Evolutionary conservation across 1,139 yeast genomes (phyloP).

Genomic region (Zygoascus sp.): DNA sequence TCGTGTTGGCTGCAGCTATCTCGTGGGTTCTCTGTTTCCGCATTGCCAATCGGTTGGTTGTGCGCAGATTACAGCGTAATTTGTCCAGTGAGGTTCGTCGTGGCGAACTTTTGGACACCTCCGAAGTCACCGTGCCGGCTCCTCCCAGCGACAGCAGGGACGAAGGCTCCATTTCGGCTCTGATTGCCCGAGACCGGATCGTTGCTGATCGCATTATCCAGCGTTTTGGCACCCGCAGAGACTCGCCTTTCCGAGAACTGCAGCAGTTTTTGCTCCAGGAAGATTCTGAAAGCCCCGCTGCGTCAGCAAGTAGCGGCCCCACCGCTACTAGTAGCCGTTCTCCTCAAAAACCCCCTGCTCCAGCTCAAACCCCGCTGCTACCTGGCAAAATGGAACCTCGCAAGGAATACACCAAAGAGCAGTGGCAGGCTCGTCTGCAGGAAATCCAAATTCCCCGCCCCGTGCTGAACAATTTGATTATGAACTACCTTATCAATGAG

Average conservation of each 20-base stretch:
- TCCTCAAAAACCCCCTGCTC: too few relatives aligned
- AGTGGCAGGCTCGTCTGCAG: slow-evolving; percentile 28
- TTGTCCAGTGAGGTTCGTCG: neutral
- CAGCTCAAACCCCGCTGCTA: too few relatives aligned
- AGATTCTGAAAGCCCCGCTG: neutral
- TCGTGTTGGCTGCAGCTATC: neutral
- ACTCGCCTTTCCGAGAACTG: slow-evolving; percentile 6
- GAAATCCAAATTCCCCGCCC: slow-evolving; percentile 26
- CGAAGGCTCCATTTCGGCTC: neutral
- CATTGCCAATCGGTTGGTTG: slow-evolving; percentile 3
- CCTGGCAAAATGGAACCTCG: slow-evolving; percentile 1
- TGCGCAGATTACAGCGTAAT: slow-evolving; percentile 1
- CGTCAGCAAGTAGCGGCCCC: neutral
- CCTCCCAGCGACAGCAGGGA: neutral
- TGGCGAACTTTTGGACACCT: neutral
- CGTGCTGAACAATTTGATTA: slow-evolving; percentile 34
- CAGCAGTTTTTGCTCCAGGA: slow-evolving; percentile 9
- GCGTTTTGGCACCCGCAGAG: neutral
- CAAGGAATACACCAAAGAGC: slow-evolving; percentile 23
- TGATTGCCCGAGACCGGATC: neutral
- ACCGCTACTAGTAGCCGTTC: neutral
- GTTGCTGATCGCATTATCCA: neutral
- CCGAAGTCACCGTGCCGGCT: slow-evolving; percentile 3
- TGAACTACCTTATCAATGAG: slow-evolving; percentile 39
- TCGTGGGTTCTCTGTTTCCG: slow-evolving; percentile 5